These are phyloP conservation scores for Gossypium gossypioides DNA, from an alignment of 441 rosid species.

Conservation along the genomic window DNA sequence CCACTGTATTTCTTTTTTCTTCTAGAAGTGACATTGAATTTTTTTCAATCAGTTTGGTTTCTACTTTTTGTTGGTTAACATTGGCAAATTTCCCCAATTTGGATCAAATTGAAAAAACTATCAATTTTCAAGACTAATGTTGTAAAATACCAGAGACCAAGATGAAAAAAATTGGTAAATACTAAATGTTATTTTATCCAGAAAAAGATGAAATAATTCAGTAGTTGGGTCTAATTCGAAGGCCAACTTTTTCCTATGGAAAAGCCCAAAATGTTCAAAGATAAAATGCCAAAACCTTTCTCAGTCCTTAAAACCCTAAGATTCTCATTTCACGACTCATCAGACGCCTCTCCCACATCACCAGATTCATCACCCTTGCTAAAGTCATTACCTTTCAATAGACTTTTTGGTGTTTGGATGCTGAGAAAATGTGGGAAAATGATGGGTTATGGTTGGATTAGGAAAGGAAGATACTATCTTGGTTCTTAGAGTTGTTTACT, in stretches of 20 bases:
- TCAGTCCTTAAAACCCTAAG: neutral
- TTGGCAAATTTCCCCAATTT: too few species aligned
- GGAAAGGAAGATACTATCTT: neutral
- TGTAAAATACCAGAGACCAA: too few species aligned
- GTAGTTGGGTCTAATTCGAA: neutral
- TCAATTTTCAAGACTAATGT: too few species aligned
- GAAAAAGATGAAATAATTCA: neutral
- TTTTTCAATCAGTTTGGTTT: too few species aligned
- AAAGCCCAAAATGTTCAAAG: neutral
- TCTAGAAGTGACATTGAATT: too few species aligned
- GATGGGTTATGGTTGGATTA: neutral
- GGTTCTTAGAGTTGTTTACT: neutral
- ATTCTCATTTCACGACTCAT: neutral
- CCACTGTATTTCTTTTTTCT: neutral
- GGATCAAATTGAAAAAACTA: too few species aligned
- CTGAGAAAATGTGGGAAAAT: neutral
- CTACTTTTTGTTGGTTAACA: too few species aligned
- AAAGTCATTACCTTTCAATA: conserved; percentile 38
- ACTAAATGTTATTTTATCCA: neutral
- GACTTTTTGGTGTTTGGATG: neutral
- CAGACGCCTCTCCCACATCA: neutral
- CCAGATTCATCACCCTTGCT: conserved; percentile 33
- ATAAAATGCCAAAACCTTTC: neutral
- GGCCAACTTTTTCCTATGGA: neutral
- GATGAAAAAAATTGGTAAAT: too few species aligned